Conservation (phyloP, 202 grass and related monocot genomes). For the Zoysia matrella region DNA sequence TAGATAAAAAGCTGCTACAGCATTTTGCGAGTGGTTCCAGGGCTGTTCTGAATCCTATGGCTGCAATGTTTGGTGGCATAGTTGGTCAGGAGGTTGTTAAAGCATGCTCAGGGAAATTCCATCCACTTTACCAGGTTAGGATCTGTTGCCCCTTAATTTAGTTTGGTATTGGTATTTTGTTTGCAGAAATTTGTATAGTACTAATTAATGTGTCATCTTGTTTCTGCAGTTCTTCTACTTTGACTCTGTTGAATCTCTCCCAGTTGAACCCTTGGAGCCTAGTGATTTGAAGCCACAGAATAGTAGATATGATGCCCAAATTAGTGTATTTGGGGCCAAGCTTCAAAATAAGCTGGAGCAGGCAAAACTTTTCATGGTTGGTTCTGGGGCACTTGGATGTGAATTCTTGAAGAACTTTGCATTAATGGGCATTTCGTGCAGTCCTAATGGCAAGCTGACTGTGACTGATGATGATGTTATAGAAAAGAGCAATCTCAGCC, state of each 20-base stretch:
- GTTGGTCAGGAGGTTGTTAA: too few species aligned
- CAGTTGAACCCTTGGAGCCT: slow-evolving; percentile 70
- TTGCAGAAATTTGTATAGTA: slow-evolving; percentile 5
- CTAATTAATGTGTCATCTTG: slow-evolving; percentile 12
- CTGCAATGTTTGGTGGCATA: too few species aligned
- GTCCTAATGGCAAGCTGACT: slow-evolving; percentile 66
- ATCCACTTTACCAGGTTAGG: slow-evolving; percentile 87
- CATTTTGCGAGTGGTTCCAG: slow-evolving; percentile 82
- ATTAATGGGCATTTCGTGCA: slow-evolving; percentile 89
- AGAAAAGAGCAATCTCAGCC: slow-evolving; percentile 97
- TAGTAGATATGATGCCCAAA: slow-evolving; percentile 83
- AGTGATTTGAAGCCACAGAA: slow-evolving; percentile 69
- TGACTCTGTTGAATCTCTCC: slow-evolving; percentile 89
- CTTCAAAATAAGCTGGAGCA: slow-evolving; percentile 85
- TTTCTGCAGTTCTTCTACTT: slow-evolving; percentile 94
- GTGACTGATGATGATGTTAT: slow-evolving; percentile 97
- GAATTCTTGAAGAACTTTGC: slow-evolving; percentile 97
- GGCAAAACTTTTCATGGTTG: slow-evolving; percentile 90
- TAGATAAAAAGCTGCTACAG: slow-evolving; percentile 75
- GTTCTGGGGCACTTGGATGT: slow-evolving; percentile 91
- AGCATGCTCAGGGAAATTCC: slow-evolving; percentile 92
- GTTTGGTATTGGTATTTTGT: slow-evolving; percentile 1
- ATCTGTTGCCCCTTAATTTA: not conserved
- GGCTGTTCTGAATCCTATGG: slow-evolving; percentile 74
- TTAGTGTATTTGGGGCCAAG: slow-evolving; percentile 86